Conservation (phyloP, 345 rosid genomes). For the Aurinia saxatilis region DNA sequence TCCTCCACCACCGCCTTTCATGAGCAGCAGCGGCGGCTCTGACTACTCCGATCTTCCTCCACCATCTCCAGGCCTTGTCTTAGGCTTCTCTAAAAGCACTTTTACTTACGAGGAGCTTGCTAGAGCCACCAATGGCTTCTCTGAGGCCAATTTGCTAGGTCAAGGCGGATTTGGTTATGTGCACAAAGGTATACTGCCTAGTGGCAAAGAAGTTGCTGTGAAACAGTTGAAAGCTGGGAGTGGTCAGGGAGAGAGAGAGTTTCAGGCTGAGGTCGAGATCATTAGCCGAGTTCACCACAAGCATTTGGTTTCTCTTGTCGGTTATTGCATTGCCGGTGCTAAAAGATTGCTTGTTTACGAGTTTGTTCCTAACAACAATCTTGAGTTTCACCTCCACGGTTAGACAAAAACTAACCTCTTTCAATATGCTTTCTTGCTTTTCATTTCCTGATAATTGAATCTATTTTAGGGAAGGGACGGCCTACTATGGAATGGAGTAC, state of each 20-base stretch:
- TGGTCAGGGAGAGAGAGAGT: constrained; percentile 62
- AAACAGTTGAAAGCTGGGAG: constrained; percentile 62
- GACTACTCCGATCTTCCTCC: constrained; percentile 59
- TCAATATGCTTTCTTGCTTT: neutral
- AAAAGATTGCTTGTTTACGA: constrained; percentile 67
- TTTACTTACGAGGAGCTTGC: constrained; percentile 54
- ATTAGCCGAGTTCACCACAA: constrained; percentile 64
- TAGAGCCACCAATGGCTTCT: constrained; percentile 58
- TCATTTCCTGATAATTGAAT: neutral
- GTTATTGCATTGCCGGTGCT: constrained; percentile 48
- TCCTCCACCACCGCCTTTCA: constrained; percentile 36
- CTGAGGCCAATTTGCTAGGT: constrained; percentile 55
- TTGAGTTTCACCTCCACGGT: constrained; percentile 69
- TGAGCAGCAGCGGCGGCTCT: constrained; percentile 61
- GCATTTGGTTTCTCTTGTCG: constrained; percentile 65
- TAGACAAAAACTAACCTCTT: neutral
- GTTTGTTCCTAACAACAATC: constrained; percentile 54
- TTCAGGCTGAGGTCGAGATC: constrained; percentile 65
- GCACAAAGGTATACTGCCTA: constrained; percentile 58
- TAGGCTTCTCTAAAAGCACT: constrained; percentile 62
- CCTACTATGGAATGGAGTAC: constrained; percentile 80
- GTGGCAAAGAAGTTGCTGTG: constrained; percentile 57
- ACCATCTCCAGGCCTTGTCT: constrained; percentile 48
- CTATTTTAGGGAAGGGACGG: constrained; percentile 49
- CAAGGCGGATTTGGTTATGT: constrained; percentile 74